Conservation (phyloP, 305 asterid genomes). For the Coffea humblotiana region DNA sequence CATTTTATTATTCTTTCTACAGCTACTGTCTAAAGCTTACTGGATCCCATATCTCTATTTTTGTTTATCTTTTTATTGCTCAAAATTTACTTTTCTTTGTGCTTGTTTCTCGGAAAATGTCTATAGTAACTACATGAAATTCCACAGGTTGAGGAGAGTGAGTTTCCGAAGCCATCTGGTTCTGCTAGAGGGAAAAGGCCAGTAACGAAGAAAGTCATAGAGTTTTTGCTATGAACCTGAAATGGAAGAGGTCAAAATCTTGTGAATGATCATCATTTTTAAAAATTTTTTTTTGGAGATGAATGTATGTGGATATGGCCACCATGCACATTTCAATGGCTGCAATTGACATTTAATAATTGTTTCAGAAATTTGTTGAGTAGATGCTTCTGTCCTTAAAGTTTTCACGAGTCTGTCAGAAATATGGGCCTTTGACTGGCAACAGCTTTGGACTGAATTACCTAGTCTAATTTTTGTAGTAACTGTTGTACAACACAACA, state of each 20-base stretch:
- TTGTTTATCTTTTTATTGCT: neutral
- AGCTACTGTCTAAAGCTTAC: neutral
- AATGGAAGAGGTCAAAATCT: conserved; percentile 79
- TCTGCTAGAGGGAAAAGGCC: conserved; percentile 67
- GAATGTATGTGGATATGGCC: neutral
- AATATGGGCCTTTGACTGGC: neutral
- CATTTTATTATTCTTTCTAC: neutral
- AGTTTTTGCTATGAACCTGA: conserved; percentile 96
- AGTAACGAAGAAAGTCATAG: conserved; percentile 68
- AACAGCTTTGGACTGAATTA: neutral
- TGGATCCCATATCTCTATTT: neutral
- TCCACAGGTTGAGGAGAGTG: conserved; percentile 68
- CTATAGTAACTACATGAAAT: conserved; percentile 13
- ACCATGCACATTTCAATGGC: neutral
- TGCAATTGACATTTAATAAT: neutral
- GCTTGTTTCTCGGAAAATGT: neutral
- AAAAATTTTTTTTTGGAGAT: neutral
- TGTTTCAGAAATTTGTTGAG: neutral
- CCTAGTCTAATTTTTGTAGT: neutral
- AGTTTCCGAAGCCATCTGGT: conserved; percentile 56
- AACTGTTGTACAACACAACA: neutral
- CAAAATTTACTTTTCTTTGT: conserved; percentile 2
- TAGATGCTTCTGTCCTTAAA: neutral
- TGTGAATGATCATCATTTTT: neutral
- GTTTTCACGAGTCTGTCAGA: neutral